A percentile compares a stretch with the other conserved stretches of the same genome.
These are phyloP conservation scores for Sugiyamaella valdiviana DNA, from an alignment of 805 yeast species.

Conservation along the genomic window DNA sequence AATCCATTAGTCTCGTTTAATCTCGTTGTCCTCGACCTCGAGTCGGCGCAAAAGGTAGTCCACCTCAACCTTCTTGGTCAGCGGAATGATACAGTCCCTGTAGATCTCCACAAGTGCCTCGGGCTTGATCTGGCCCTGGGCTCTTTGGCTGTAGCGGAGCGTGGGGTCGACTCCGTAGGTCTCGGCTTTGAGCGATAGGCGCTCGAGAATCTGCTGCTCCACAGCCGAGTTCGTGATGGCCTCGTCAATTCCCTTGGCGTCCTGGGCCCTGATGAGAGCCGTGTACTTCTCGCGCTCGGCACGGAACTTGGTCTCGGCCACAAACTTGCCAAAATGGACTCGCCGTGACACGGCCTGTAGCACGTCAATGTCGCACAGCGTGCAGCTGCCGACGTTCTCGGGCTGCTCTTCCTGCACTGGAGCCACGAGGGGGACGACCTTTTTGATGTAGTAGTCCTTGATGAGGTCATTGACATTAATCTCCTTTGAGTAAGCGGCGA, in stretches of 20 bases:
- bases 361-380: constrained; percentile 76
- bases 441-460: constrained; percentile 56
- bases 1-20: not conserved
- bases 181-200: constrained; percentile 74
- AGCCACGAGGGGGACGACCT: constrained; percentile 71
- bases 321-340: constrained; percentile 95
- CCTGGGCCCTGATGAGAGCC: constrained; percentile 56
- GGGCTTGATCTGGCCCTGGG: constrained; percentile 71
- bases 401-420: constrained; percentile 64
- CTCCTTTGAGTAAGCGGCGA: constrained; percentile 69
- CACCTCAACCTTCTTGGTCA: constrained; percentile 92
- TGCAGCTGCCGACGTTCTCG: constrained; percentile 84
- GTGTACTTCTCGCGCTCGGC: constrained; percentile 59
- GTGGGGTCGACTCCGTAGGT: constrained; percentile 88
- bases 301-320: constrained; percentile 89
- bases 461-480: constrained; percentile 72
- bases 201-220: constrained; percentile 72
- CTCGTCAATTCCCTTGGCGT: constrained; percentile 64
- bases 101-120: constrained; percentile 77
- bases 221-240: constrained; percentile 85
- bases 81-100: constrained; percentile 82
- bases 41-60: constrained; percentile 81
- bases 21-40: constrained; percentile 45
- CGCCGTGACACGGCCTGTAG: constrained; percentile 85
- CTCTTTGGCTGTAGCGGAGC: constrained; percentile 55